Evolutionary conservation across 805 yeast genomes (phyloP), one percentile per base, ranked within the genome.

Genomic region (Saturnispora hagleri): DNA sequence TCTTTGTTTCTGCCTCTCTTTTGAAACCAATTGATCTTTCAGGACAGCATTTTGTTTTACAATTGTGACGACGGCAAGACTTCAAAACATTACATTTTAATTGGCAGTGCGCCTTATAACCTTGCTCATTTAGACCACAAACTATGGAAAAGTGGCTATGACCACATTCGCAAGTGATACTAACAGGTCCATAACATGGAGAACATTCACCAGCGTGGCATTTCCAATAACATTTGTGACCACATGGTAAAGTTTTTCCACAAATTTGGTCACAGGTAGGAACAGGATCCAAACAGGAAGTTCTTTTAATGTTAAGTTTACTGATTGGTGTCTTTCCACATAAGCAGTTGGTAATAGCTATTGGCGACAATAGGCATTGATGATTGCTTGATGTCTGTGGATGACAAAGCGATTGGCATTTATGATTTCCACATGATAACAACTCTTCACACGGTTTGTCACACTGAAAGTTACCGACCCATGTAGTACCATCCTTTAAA

Each of bases 141-240:
- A 91, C 82, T 5, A 84, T 83, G 5, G 73, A 61, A 62, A 70
- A 86, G n/a, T 68, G 62, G 31, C 74, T 69, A 59, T 73, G 73
- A 1, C 78, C 78, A 66, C 97, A 89, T 0, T 73, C 64, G 66
- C 97, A 89, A 44, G 71, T 72, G 7, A 69, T 64, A 12, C 76
- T 76, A 10, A 79, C 71, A 28, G 71, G 53, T 56, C 76, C 75
- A 56, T 66, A 72, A 66, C 97, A 90, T 3, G 81, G 80, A 7
- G 82, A 74, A 62, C 96, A 89, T 34, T 55, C 61, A 0, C 95
- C 97, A 13, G 73, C 75, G 65, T 89, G 97, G 66, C 97, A 89
- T 27, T 69, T 69, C 65, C 78, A 73, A 52, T 73, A 71, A 66
- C 97, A 89, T 17, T 55, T 61, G 57, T 80, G 91, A 2, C 96